Conservation (phyloP, 192 early-diverging fungal species). For the Coemansia umbellata region DNA sequence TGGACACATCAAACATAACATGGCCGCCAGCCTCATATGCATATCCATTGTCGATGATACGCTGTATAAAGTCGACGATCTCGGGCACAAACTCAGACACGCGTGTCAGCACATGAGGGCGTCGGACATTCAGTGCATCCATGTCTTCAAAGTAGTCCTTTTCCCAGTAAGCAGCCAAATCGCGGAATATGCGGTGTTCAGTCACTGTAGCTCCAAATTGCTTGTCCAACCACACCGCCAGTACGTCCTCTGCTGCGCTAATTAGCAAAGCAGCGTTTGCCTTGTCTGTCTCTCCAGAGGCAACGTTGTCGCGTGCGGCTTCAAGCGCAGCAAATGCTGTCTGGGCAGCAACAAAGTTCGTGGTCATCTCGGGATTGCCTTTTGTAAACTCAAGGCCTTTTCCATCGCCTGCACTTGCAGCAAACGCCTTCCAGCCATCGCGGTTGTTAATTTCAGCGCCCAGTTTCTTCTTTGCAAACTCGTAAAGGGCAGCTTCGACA, state of each 20-base stretch:
- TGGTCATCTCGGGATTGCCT: slow-evolving; percentile 67
- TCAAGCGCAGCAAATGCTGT: slow-evolving; percentile 28
- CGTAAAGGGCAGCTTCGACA: slow-evolving; percentile 58
- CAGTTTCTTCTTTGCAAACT: slow-evolving; percentile 61
- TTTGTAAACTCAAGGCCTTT: slow-evolving; percentile 31
- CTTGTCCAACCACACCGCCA: slow-evolving; percentile 46
- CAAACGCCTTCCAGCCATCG: slow-evolving; percentile 61
- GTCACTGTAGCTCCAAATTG: slow-evolving; percentile 62
- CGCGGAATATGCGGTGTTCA: slow-evolving; percentile 87
- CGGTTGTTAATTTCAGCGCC: slow-evolving; percentile 51
- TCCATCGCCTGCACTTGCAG: slow-evolving; percentile 49
- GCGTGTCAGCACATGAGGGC: slow-evolving; percentile 85
- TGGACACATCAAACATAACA: slow-evolving; percentile 90
- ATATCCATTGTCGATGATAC: slow-evolving; percentile 93
- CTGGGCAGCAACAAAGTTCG: slow-evolving; percentile 63
- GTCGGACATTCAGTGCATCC: slow-evolving; percentile 82
- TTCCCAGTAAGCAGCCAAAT: slow-evolving; percentile 92
- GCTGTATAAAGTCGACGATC: slow-evolving; percentile 83
- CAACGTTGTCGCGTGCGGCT: slow-evolving; percentile 9
- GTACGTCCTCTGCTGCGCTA: slow-evolving; percentile 24
- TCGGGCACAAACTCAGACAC: slow-evolving; percentile 97
- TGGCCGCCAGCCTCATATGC: slow-evolving; percentile 79
- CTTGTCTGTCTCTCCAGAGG: slow-evolving; percentile 25
- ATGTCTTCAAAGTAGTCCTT: slow-evolving; percentile 90
- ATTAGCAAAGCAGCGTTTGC: slow-evolving; percentile 42